Evolutionary conservation across 306 rosid species (phyloP).

Genomic region (Vigna nakashimae): DNA sequence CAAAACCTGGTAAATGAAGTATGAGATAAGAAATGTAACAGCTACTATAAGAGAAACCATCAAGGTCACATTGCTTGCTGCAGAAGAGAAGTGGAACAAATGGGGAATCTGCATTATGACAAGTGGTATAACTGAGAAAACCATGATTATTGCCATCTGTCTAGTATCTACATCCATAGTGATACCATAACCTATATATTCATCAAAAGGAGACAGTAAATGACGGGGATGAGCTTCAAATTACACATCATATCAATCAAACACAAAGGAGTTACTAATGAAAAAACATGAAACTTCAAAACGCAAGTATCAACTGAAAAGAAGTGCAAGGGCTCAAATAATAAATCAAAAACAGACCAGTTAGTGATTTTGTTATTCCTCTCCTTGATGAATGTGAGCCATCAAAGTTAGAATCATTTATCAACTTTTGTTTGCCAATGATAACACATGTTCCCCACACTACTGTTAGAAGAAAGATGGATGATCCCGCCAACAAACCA

Average conservation of each 20-base stretch:
- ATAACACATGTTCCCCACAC: constrained; percentile 65
- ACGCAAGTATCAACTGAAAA: neutral
- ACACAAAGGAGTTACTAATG: neutral
- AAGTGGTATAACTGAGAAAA: constrained; percentile 58
- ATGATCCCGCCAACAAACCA: constrained; percentile 62
- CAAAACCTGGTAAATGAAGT: constrained; percentile 68
- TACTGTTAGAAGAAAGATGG: constrained; percentile 57
- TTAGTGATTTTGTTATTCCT: constrained; percentile 46
- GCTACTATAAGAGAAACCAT: constrained; percentile 58
- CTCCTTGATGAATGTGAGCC: constrained; percentile 19
- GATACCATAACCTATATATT: constrained; percentile 58
- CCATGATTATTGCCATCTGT: constrained; percentile 60
- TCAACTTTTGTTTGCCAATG: constrained; percentile 50
- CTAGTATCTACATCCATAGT: constrained; percentile 63
- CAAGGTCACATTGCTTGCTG: constrained; percentile 41
- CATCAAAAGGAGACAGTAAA: neutral
- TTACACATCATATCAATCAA: constrained; percentile 1
- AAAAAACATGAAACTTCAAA: constrained; percentile 24
- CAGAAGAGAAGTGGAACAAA: constrained; percentile 42
- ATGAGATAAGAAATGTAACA: constrained; percentile 52
- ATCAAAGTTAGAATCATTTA: constrained; percentile 13
- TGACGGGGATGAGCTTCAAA: neutral
- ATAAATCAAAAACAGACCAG: constrained; percentile 45
- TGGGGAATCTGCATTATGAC: constrained; percentile 63
- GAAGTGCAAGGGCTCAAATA: constrained; percentile 11